Evolutionary conservation across 2,329 filamentous ascomycete genomes (phyloP), one percentile per base, ranked within the genome.

Genomic region (Verticillium tricorpus): DNA sequence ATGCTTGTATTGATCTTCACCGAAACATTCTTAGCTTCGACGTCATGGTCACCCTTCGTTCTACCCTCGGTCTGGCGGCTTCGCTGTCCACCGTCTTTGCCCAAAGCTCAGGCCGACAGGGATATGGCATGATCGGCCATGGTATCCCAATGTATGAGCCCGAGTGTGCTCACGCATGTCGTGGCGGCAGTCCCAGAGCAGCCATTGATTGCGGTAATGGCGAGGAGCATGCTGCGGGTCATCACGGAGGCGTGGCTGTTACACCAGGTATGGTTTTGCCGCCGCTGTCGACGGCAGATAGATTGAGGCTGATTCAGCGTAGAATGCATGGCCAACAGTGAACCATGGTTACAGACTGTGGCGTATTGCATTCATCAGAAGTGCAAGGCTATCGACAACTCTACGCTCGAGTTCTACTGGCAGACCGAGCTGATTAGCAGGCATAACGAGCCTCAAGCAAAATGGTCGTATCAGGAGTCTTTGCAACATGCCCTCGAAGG

Each of bases 131-230:
- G 57, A 58, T 58, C 28, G 57, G 57, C 6, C 57, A 45, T 19
- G 57, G 57, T 9, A 58, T 58, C 25, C 57, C 57, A 39, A 71
- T 77, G 67, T 76, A 73, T 64, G 61, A 74, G 12, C 74, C 74
- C 11, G 64, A 69, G 1, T 77, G 75, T 61, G 70, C 73, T 1
- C 76, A 73, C 39, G 73, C 73, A 3, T 76, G 74, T 32, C 73
- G 74, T 14, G 57, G 57, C 9, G 57, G 57, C 3, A 58, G 57
- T 32, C 57, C 57, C 17, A 19, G 57, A 34, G 57, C 57, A 4
- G 37, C 37, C 22, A 58, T 58, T 19, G 57, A 58, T 28, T 58
- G 57, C 15, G 57, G 57, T 12, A 50, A 58, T 14, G 57, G 57
- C 22, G 37, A 58, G 25, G 39, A 58, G n/a, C 57, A 58, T 32